Evolutionary conservation across 2,329 filamentous ascomycete genomes (phyloP).

Genomic region (Nemania diffusa): DNA sequence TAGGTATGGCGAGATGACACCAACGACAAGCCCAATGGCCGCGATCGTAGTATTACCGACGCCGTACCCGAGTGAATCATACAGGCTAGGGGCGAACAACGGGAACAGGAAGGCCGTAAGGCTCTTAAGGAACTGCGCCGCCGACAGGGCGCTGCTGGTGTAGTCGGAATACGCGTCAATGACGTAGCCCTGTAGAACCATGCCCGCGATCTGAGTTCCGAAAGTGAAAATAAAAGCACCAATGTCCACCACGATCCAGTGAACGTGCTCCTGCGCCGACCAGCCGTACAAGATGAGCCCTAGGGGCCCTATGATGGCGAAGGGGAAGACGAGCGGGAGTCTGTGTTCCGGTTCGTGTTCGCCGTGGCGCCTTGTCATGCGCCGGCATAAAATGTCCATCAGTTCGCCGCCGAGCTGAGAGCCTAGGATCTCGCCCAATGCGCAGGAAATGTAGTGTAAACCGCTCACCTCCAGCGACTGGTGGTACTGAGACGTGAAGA

Average conservation of each 20-base stretch:
- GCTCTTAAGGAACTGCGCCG: constrained; percentile 57
- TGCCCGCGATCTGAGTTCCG: constrained; percentile 48
- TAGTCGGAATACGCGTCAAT: constrained; percentile 60
- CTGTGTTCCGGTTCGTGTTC: constrained; percentile 66
- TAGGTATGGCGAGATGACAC: too few species aligned
- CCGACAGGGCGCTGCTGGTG: constrained; percentile 59
- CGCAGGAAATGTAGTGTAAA: constrained; percentile 72
- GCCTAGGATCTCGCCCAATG: constrained; percentile 69
- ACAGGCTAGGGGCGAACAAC: constrained; percentile 58
- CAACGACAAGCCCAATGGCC: too few species aligned
- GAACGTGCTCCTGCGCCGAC: constrained; percentile 51
- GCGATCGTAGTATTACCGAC: too few species aligned
- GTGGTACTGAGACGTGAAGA: constrained; percentile 67
- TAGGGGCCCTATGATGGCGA: constrained; percentile 55
- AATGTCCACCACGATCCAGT: constrained; percentile 54
- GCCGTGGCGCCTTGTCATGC: constrained; percentile 24
- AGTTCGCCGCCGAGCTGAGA: constrained; percentile 58
- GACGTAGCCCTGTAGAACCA: constrained; percentile 53
- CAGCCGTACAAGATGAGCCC: constrained; percentile 58
- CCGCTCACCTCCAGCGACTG: constrained; percentile 68
- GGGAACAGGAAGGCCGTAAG: constrained; percentile 62
- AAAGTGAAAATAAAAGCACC: constrained; percentile 50
- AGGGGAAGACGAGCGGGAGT: constrained; percentile 67
- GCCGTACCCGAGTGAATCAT: constrained; percentile 54
- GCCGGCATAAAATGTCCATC: constrained; percentile 55